Percentiles rank a stretch among this genome's conserved stretches.
Evolutionary conservation across 2,329 filamentous ascomycete species (phyloP).

Genomic region (Paraconiothyrium sp.): DNA sequence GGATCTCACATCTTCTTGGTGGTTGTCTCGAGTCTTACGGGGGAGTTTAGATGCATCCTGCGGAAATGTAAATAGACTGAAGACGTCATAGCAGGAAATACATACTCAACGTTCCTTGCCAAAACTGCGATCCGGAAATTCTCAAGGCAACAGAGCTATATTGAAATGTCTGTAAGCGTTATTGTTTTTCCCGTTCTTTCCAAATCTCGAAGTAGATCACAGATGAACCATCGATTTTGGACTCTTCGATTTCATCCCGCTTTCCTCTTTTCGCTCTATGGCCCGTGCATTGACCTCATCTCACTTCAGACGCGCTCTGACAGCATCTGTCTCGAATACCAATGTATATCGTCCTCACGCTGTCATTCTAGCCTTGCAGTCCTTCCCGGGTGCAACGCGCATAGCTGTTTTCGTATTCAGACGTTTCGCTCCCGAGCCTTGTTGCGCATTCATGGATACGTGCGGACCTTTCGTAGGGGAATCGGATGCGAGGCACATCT

Average conservation of each 20-base stretch:
- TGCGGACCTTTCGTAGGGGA: neutral
- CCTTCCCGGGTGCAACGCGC: neutral
- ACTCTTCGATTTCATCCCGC: neutral
- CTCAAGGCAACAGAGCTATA: too few species aligned
- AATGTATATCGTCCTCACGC: neutral
- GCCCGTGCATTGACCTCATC: neutral
- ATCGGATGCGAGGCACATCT: neutral
- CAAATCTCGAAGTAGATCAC: too few species aligned
- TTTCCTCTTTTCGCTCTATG: neutral
- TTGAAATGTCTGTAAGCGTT: too few species aligned
- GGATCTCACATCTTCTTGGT: too few species aligned
- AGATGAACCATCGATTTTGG: too few species aligned
- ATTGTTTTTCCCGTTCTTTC: too few species aligned
- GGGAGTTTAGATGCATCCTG: too few species aligned
- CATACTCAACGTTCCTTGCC: too few species aligned
- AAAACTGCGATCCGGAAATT: too few species aligned
- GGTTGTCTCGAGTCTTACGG: too few species aligned
- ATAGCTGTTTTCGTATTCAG: neutral
- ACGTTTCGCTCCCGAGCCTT: neutral
- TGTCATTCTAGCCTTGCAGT: neutral
- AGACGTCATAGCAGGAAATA: too few species aligned
- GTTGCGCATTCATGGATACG: neutral
- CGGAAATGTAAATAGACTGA: too few species aligned
- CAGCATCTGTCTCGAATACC: neutral
- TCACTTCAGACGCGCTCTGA: slow-evolving; percentile 1